Percentiles rank a stretch among this genome's conserved stretches.
These are phyloP conservation scores for Leccinum olivaceoglutinosum DNA, from an alignment of 1,284 basidiomycete genomes.

Conservation along the genomic window DNA sequence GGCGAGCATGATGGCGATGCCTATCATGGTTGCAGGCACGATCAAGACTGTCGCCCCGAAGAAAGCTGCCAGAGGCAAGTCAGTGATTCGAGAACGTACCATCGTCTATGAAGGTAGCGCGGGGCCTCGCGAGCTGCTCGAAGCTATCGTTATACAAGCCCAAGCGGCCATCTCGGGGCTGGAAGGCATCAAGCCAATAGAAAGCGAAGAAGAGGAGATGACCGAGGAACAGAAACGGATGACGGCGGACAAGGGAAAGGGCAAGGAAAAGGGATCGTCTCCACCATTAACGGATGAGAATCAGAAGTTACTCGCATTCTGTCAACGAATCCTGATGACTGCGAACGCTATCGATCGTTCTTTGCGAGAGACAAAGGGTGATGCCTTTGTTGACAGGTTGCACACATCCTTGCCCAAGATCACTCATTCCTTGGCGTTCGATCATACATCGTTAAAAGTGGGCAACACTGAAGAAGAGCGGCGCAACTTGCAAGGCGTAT, in stretches of 20 bases:
- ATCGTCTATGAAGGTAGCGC: constrained; percentile 86
- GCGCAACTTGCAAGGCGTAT: constrained; percentile 51
- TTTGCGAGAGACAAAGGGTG: constrained; percentile 80
- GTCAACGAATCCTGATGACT: constrained; percentile 74
- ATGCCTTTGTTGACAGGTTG: constrained; percentile 73
- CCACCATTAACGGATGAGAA: constrained; percentile 57
- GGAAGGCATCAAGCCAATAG: constrained; percentile 53
- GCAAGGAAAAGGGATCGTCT: constrained; percentile 53
- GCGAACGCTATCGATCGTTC: constrained; percentile 80
- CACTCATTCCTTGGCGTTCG: constrained; percentile 37
- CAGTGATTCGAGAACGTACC: constrained; percentile 63
- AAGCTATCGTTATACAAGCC: constrained; percentile 85
- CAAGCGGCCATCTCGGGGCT: constrained; percentile 82
- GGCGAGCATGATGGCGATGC: constrained; percentile 93
- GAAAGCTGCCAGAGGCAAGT: constrained; percentile 40
- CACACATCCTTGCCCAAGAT: constrained; percentile 73
- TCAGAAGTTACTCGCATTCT: constrained; percentile 60
- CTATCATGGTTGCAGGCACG: constrained; percentile 80
- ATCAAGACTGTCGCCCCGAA: constrained; percentile 56
- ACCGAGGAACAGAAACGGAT: constrained; percentile 82
- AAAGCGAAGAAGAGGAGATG: constrained; percentile 53
- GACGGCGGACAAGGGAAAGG: constrained; percentile 51
- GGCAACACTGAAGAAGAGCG: constrained; percentile 62
- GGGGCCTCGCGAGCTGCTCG: constrained; percentile 83
- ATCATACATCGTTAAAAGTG: constrained; percentile 41